A percentile compares a stretch with the other conserved stretches of the same genome.
Evolutionary conservation across 2,329 filamentous ascomycete genomes (phyloP).

Genomic region (Microcyclospora pomicola): DNA sequence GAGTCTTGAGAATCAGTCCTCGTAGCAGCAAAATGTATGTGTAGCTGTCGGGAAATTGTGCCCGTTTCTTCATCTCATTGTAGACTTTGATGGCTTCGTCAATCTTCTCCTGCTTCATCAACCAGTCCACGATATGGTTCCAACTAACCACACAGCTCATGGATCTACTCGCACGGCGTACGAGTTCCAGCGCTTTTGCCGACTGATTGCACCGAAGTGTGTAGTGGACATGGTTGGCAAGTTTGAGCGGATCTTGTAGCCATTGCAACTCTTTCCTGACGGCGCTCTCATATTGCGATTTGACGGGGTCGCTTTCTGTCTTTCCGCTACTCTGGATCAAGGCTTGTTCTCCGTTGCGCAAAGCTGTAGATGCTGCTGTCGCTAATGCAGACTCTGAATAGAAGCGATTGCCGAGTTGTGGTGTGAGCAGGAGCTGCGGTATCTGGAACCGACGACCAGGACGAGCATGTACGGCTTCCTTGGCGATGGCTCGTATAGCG

Average conservation of each 20-base stretch:
- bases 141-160: conserved; percentile 61
- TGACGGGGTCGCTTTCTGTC: neutral
- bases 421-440: conserved; percentile 13
- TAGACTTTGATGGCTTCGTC: conserved; percentile 62
- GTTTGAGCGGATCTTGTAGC: conserved; percentile 56
- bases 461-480: conserved; percentile 13
- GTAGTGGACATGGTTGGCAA: conserved; percentile 53
- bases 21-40: conserved; percentile 77
- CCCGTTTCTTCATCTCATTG: conserved; percentile 98
- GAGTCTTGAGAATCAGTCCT: conserved; percentile 42
- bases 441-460: neutral
- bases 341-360: neutral
- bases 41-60: conserved; percentile 61
- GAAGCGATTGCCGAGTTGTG: conserved; percentile 5
- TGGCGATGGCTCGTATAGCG: conserved; percentile 28
- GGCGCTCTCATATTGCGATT: conserved; percentile 10
- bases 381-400: neutral
- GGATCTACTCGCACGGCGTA: conserved; percentile 53
- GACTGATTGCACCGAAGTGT: conserved; percentile 46
- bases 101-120: conserved; percentile 47
- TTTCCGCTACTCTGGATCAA: no score
- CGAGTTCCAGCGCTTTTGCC: conserved; percentile 54
- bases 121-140: conserved; percentile 71
- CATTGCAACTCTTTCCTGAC: conserved; percentile 46
- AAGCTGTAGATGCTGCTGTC: neutral